phyloP scores from a whole-genome alignment of 1,139 yeast species.

The Blastobotrys niveus region DNA sequence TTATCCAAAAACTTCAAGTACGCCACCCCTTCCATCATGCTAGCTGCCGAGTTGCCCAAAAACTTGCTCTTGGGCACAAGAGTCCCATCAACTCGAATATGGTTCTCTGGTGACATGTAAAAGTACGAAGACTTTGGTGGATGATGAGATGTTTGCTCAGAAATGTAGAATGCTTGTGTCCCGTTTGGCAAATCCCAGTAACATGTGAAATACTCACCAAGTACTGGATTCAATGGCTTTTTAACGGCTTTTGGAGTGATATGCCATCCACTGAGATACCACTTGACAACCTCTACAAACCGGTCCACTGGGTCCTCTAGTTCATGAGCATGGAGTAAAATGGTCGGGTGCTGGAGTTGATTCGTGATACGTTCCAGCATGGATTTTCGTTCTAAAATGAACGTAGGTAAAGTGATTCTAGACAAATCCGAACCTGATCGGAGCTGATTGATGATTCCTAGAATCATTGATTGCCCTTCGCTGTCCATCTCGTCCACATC shows the following conservation, averaged over 20 bases:
- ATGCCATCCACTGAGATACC: slow-evolving; percentile 97
- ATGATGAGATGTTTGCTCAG: slow-evolving; percentile 96
- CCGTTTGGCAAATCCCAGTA: slow-evolving; percentile 84
- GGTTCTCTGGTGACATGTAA: slow-evolving; percentile 72
- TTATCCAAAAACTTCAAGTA: slow-evolving; percentile 65
- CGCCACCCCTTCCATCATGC: slow-evolving; percentile 90
- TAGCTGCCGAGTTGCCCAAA: slow-evolving; percentile 93
- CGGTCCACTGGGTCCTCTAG: slow-evolving; percentile 54
- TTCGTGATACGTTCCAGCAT: slow-evolving; percentile 95
- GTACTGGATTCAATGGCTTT: slow-evolving; percentile 89
- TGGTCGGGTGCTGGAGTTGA: slow-evolving; percentile 74
- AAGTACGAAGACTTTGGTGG: slow-evolving; percentile 98
- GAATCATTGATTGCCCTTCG: slow-evolving; percentile 77
- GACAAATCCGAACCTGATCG: slow-evolving; percentile 90
- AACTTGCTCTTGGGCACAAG: slow-evolving; percentile 83
- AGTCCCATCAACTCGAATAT: slow-evolving; percentile 83
- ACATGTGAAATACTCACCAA: slow-evolving; percentile 85
- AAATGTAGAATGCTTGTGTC: slow-evolving; percentile 67
- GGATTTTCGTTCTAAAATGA: slow-evolving; percentile 87
- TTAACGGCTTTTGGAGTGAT: slow-evolving; percentile 98
- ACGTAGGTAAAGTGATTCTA: slow-evolving; percentile 88
- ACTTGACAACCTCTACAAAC: slow-evolving; percentile 66
- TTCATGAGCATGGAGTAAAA: slow-evolving; percentile 63
- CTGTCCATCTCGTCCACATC: slow-evolving; percentile 90
- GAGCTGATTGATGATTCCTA: slow-evolving; percentile 83